Conservation (phyloP, 2,329 filamentous ascomycete genomes). For the Teratosphaeria nubilosa region DNA sequence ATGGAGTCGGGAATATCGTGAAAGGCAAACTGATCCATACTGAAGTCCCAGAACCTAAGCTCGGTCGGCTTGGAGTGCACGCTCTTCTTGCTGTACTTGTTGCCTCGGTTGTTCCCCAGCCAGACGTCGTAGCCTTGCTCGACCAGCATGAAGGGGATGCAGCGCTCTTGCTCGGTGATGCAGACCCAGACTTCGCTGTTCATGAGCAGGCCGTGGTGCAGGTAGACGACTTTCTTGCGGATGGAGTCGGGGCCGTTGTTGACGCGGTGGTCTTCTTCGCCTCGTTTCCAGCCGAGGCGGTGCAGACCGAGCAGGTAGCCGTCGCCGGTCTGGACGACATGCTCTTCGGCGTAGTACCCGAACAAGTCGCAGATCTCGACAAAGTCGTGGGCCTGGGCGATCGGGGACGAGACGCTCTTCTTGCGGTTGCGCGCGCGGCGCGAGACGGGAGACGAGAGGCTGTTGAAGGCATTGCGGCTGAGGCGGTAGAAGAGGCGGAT, state of each 20-base stretch:
- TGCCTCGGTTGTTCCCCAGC: conserved; percentile 95
- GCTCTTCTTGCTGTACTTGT: conserved; percentile 98
- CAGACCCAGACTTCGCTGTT: conserved; percentile 99
- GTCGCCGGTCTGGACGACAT: conserved; percentile 88
- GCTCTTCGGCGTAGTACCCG: conserved; percentile 90
- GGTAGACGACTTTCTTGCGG: conserved; percentile 78
- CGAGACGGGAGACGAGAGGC: conserved; percentile 59
- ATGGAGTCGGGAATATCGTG: conserved; percentile 96
- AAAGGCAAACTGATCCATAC: conserved; percentile 96
- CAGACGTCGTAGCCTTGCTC: conserved; percentile 93
- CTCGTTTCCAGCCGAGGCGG: conserved; percentile 70
- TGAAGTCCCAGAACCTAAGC: conserved; percentile 87
- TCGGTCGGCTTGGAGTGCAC: conserved; percentile 65
- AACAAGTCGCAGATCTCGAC: conserved; percentile 85
- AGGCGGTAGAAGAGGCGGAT: conserved; percentile 73
- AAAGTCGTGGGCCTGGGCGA: conserved; percentile 84
- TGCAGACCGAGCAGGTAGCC: conserved; percentile 88
- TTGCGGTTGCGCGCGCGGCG: conserved; percentile 58
- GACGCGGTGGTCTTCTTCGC: conserved; percentile 62
- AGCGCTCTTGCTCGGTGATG: conserved; percentile 73
- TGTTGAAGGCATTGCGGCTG: conserved; percentile 74
- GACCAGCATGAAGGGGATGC: conserved; percentile 78
- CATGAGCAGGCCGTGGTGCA: conserved; percentile 96
- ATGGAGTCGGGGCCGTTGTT: conserved; percentile 59
- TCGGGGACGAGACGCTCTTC: conserved; percentile 44